Evolutionary conservation across 2,329 filamentous ascomycete species (phyloP).

Genomic region (Colletotrichum gloeosporioides): DNA sequence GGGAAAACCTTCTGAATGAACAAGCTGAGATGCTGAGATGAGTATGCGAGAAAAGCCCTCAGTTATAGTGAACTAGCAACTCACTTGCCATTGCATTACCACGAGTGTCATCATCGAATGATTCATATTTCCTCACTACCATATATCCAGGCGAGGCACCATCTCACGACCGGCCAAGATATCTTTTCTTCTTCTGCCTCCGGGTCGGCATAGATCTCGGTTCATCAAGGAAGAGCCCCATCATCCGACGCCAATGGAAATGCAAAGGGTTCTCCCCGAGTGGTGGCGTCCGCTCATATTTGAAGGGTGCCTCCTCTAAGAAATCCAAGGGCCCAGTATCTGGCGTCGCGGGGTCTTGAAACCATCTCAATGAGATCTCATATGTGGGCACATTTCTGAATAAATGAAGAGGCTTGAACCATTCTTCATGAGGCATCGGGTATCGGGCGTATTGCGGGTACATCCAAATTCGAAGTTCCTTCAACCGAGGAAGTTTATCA

Average conservation of each 20-base stretch:
- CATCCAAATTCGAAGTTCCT: conserved; percentile 3
- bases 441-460: conserved; percentile 11
- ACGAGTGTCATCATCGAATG: background rate
- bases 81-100: background rate
- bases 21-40: background rate
- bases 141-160: background rate
- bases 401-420: conserved; percentile 3
- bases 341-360: background rate
- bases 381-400: background rate
- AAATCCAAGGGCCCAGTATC: conserved; percentile 1
- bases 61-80: background rate
- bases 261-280: conserved; percentile 1
- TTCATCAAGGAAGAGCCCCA: background rate
- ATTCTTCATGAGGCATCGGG: conserved; percentile 12
- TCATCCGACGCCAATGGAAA: conserved; percentile 1
- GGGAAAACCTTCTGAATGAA: background rate
- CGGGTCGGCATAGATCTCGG: background rate
- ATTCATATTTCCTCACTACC: background rate
- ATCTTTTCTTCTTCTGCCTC: background rate
- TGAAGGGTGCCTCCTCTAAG: conserved; percentile 3
- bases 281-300: conserved; percentile 1
- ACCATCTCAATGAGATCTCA: background rate
- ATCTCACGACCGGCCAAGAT: background rate
- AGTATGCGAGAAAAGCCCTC: background rate
- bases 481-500: background rate